Evolutionary conservation across 164 flowering plant species (phyloP).

Genomic region (Protea cynaroides): DNA sequence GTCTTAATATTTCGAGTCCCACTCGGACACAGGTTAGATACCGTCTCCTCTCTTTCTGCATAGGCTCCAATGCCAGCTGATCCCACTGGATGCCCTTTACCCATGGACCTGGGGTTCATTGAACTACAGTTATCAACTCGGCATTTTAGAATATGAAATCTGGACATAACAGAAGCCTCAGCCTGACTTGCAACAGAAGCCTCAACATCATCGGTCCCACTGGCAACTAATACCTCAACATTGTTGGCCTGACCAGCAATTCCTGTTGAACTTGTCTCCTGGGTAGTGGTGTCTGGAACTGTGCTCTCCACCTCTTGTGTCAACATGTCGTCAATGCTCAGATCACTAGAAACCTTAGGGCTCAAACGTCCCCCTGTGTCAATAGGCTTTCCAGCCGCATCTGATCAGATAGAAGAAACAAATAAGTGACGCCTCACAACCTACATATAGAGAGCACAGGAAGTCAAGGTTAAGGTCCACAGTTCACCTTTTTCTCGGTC

Average conservation of each 20-base stretch:
- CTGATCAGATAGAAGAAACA: neutral
- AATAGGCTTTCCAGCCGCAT: constrained; percentile 11
- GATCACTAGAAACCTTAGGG: constrained; percentile 9
- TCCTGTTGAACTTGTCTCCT: constrained; percentile 15
- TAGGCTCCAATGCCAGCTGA: neutral
- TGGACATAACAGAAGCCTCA: constrained; percentile 36
- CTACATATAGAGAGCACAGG: neutral
- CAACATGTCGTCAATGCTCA: constrained; percentile 1
- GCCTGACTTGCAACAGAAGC: neutral
- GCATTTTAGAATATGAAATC: constrained; percentile 35
- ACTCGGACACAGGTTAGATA: neutral
- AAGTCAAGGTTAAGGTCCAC: neutral
- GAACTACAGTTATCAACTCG: constrained; percentile 26
- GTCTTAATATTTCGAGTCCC: constrained; percentile 4
- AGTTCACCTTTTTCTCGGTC: constrained; percentile 22
- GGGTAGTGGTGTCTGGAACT: neutral
- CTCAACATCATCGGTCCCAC: constrained; percentile 16
- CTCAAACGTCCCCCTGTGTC: constrained; percentile 13
- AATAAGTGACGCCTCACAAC: neutral
- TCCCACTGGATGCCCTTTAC: constrained; percentile 14
- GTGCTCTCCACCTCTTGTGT: constrained; percentile 4
- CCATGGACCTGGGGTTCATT: too few species aligned
- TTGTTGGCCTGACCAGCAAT: constrained; percentile 14
- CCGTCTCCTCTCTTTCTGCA: neutral
- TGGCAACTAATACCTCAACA: constrained; percentile 16